Base-by-base conservation (phyloP, 371 early-diverging fungal genomes). In the Saksenaea vasiformis region DNA sequence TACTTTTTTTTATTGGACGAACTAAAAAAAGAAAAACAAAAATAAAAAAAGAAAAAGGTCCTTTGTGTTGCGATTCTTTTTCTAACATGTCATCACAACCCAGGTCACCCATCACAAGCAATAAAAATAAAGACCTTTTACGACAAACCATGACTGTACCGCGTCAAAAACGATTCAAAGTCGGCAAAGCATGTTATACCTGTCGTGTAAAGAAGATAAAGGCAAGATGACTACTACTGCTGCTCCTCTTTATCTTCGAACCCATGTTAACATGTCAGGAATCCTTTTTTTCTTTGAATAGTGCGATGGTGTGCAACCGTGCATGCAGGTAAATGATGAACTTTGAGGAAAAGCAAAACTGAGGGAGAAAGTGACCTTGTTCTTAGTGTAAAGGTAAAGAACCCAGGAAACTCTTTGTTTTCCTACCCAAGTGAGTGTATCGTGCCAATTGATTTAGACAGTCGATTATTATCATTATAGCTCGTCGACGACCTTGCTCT, bases 151-250 rank as follows among this genome's bases (percentile, higher is more conserved):
- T 47, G 24, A 9, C 2, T 1, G n/a, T 22, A 5, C 51, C 51
- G 17, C 67, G 66, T 57, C 73, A 79, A 34, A 82, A 79, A 51
- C 69, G 82, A 41, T 61, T 76, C 22, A 82, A 82, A 69, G 82
- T 82, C 4, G 71, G 71, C 37, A 61, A 66, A 62, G 82, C 82
- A 3, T 82, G 82, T 61, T 75, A 70, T 57, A 76, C 78, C 28
- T 82, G 82, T 58, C 73, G 82, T 36, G 73, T 72, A 13, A 82
- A 82, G 62, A 82, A 82, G 71, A 82, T 82, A 26, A 82, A 82
- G 76, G 82, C 77, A 71, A 55, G 34, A n/a, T n/a, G n/a, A n/a
- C n/a, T n/a, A n/a, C n/a, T n/a, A n/a, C n/a, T n/a, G n/a, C n/a
- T n/a, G n/a, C n/a, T n/a, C n/a, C n/a, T n/a, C n/a, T n/a, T n/a